Evolutionary conservation across 2,329 filamentous ascomycete genomes (phyloP).

Genomic region (Ophiostoma ulmi): DNA sequence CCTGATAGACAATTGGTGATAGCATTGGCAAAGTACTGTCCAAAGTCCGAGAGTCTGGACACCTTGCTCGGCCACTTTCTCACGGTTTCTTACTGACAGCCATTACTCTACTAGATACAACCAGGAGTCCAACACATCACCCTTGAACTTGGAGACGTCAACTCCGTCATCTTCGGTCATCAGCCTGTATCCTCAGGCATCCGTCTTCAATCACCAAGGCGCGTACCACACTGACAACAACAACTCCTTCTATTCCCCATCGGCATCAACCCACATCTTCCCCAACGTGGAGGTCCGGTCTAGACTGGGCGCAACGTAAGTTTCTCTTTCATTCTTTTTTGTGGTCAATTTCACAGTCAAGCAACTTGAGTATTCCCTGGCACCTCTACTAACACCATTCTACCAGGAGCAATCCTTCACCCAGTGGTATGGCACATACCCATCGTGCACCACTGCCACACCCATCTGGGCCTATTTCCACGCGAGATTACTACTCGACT

Average conservation of each 20-base stretch:
- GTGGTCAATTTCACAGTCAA: not conserved
- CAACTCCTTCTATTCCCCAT: constrained; percentile 44
- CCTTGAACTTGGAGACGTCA: constrained; percentile 50
- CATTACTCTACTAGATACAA: constrained; percentile 44
- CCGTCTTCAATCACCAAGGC: constrained; percentile 43
- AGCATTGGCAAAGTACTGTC: constrained; percentile 31
- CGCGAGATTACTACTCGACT: constrained; percentile 51
- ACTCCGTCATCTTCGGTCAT: constrained; percentile 48
- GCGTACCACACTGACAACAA: constrained; percentile 48
- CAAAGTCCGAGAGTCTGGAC: not conserved
- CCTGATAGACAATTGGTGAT: constrained; percentile 35
- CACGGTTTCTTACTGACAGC: constrained; percentile 27
- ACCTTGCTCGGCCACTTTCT: constrained; percentile 10
- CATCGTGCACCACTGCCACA: constrained; percentile 51
- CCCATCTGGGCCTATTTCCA: constrained; percentile 44
- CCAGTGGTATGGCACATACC: constrained; percentile 55
- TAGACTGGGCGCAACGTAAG: constrained; percentile 9
- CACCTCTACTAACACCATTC: constrained; percentile 22
- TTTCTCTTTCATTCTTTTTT: not conserved
- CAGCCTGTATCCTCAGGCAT: constrained; percentile 46
- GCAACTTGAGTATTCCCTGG: not conserved
- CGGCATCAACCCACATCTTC: constrained; percentile 42
- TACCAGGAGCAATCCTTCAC: constrained; percentile 43
- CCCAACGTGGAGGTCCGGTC: constrained; percentile 36
- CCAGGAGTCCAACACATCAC: constrained; percentile 49